Evolutionary conservation across 2,329 filamentous ascomycete species (phyloP), one percentile per base, ranked within the genome.

Genomic region (Dactylellina drechsleri): DNA sequence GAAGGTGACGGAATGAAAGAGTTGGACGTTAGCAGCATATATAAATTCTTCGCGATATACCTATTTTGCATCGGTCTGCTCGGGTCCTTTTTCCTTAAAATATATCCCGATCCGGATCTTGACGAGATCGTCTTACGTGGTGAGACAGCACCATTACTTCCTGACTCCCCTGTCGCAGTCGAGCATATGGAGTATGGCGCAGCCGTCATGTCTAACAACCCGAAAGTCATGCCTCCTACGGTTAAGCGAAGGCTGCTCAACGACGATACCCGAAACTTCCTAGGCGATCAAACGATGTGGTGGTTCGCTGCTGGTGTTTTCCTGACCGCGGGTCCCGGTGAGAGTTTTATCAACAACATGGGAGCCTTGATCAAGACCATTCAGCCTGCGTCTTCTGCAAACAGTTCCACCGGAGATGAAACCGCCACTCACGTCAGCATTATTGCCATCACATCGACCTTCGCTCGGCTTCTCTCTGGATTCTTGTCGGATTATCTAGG

Each of bases 341-440:
- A 99, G 83, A 92, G 94, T 10, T 99, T 97, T 81, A 93, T 98
- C 83, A 99, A 98, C 83, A 99, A 98, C 79, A 83, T 99, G 8
- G 95, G 95, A 41, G 97, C 93, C 23, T 90, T 99, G 76, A 93
- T 98, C 78, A 90, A 91, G 78, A 96, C 85, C 97, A 2, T 92
- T 91, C 52, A 87, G 87, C 4, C 84, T 83, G n/a, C 87, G 86
- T 13, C 89, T 16, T 81, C 83, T 5, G 80, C 85, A 16, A 81
- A 83, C 53, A 81, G 82, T 57, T 80, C 83, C 62, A 77, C 79
- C 76, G 80, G 56, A 4, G 59, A 75, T 56, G 87, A 91, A 58
- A 86, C 91, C 45, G 88, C 93, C 67, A 97, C 93, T 0, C 95
- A 99, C 80, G 93, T 99, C 64, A 96, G 92, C 20, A 93, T 96